These are phyloP conservation scores for Lipomyces sp. DNA, from an alignment of 805 yeast genomes.

Conservation along the genomic window DNA sequence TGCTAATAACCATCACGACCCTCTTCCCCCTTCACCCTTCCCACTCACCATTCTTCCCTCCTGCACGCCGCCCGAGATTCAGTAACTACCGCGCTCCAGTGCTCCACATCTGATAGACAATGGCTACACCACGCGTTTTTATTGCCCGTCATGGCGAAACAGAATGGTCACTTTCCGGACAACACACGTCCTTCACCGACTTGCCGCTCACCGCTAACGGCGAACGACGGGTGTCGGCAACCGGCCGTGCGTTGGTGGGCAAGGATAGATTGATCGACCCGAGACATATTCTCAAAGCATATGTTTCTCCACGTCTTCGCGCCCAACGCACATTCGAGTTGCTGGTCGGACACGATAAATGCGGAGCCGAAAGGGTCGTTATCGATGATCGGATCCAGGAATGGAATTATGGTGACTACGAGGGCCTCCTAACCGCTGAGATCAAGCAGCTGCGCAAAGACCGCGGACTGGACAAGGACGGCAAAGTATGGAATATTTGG, in stretches of 20 bases:
- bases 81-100: too few species aligned
- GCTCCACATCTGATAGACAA: neutral
- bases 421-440: constrained; percentile 74
- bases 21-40: too few species aligned
- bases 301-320: constrained; percentile 80
- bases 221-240: constrained; percentile 70
- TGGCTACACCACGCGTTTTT: constrained; percentile 47
- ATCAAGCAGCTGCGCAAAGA: constrained; percentile 63
- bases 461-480: constrained; percentile 57
- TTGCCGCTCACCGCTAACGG: constrained; percentile 79
- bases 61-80: neutral
- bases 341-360: constrained; percentile 44
- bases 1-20: too few species aligned
- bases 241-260: constrained; percentile 74
- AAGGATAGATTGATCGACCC: constrained; percentile 66
- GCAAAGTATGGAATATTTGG: constrained; percentile 80
- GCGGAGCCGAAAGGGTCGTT: constrained; percentile 46
- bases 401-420: constrained; percentile 97
- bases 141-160: constrained; percentile 66
- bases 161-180: constrained; percentile 94
- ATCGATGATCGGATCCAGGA: constrained; percentile 72
- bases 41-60: neutral
- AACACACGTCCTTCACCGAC: constrained; percentile 87
- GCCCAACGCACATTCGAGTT: constrained; percentile 77
- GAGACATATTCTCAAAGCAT: constrained; percentile 60